A percentile compares a stretch with the other conserved stretches of the same genome.
phyloP scores from a whole-genome alignment of 148 eudicot genomes.

The Camellia sinensis region DNA sequence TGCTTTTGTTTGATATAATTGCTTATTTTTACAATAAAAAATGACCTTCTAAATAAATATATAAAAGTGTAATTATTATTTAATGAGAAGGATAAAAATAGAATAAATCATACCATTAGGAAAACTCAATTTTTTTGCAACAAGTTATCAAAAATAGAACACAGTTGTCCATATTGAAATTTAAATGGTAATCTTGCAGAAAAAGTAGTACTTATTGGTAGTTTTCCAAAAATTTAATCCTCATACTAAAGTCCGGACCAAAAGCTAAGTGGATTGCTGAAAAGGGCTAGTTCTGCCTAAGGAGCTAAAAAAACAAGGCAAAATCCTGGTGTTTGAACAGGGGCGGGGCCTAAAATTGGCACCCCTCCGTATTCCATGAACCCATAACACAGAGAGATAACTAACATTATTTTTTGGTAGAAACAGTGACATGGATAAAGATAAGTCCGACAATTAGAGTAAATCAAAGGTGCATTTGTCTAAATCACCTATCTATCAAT shows the following conservation, averaged over 20 bases:
- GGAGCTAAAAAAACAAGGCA: not conserved
- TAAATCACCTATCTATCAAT: not conserved
- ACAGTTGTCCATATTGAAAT: no score
- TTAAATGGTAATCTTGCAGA: no score
- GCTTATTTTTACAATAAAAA: no score
- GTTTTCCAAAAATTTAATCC: not conserved
- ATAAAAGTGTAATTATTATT: no score
- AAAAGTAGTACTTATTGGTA: no score
- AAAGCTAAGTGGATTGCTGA: conserved; percentile 6
- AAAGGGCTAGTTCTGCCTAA: not conserved
- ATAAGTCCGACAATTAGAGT: not conserved
- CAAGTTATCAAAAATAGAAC: no score
- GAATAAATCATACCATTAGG: no score
- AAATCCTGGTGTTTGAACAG: not conserved
- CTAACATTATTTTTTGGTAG: not conserved
- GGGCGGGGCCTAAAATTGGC: not conserved
- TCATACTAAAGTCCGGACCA: not conserved
- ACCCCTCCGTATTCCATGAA: not conserved
- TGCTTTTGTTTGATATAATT: no score
- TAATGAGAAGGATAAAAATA: no score
- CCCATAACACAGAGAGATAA: not conserved
- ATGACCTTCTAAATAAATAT: no score
- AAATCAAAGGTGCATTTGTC: not conserved
- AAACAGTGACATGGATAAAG: not conserved
- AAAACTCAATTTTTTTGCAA: no score